Conservation (phyloP, 2,329 filamentous ascomycete species). For the Pyricularia sp. region DNA sequence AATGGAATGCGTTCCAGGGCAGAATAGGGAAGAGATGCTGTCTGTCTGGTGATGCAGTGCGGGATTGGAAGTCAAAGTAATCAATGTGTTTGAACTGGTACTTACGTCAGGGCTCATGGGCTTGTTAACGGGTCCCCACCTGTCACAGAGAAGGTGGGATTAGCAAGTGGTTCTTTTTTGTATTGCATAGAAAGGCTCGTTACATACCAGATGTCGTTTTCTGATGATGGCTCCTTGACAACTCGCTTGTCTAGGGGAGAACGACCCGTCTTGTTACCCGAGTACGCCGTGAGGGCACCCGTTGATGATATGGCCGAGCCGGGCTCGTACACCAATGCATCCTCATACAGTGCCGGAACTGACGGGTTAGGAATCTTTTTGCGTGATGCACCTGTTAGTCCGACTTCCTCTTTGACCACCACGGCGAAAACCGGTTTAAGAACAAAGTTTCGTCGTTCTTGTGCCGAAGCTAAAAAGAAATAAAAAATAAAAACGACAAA, state of each 20-base stretch:
- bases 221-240: slow-evolving; percentile 78
- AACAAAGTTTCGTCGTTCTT: slow-evolving; percentile 1
- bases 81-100: background rate
- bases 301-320: slow-evolving; percentile 94
- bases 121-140: slow-evolving; percentile 98
- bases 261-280: slow-evolving; percentile 92
- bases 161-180: background rate
- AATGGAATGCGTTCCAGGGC: background rate
- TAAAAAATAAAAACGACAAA: no score
- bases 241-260: slow-evolving; percentile 96
- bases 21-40: background rate
- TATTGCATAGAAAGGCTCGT: background rate
- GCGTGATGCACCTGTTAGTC: slow-evolving; percentile 3
- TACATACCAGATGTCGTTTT: slow-evolving; percentile 74
- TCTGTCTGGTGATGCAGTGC: background rate
- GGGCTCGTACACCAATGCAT: slow-evolving; percentile 93
- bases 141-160: slow-evolving; percentile 12
- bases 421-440: background rate
- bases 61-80: background rate
- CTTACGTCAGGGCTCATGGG: slow-evolving; percentile 94
- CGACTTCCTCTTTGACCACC: background rate
- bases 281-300: slow-evolving; percentile 93
- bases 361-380: slow-evolving; percentile 72
- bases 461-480: background rate
- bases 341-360: slow-evolving; percentile 92